phyloP scores from a whole-genome alignment of 2,329 filamentous ascomycete species.

The Fusarium secorum region DNA sequence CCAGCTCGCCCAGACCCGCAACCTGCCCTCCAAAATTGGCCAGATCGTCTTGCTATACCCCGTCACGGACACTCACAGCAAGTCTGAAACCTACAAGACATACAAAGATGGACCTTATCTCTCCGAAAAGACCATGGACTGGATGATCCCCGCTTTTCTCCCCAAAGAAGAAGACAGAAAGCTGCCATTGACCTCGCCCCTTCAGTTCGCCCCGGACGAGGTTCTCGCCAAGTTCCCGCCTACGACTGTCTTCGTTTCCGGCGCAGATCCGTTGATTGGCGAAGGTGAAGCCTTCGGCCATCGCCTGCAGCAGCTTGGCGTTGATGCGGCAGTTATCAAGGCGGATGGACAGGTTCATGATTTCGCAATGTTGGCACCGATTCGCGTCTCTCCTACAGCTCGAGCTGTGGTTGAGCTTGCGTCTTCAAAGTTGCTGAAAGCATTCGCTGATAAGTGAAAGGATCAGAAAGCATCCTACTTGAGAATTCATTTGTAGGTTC shows the following conservation, averaged over 20 bases:
- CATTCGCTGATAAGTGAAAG: background rate
- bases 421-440: background rate
- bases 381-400: slow-evolving; percentile 3
- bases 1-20: slow-evolving; percentile 4
- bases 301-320: background rate
- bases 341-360: slow-evolving; percentile 25
- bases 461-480: too few relatives aligned
- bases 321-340: slow-evolving; percentile 8
- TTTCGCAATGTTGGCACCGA: slow-evolving; percentile 9
- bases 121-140: slow-evolving; percentile 27
- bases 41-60: slow-evolving; percentile 20
- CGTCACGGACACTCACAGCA: slow-evolving; percentile 18
- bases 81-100: slow-evolving; percentile 14
- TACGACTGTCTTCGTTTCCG: slow-evolving; percentile 7
- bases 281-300: slow-evolving; percentile 21
- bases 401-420: slow-evolving; percentile 20
- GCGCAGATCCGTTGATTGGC: slow-evolving; percentile 4
- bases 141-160: slow-evolving; percentile 20
- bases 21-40: background rate
- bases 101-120: slow-evolving; percentile 23
- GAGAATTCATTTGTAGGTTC: too few relatives aligned
- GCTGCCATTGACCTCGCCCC: slow-evolving; percentile 17
- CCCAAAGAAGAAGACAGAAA: slow-evolving; percentile 3
- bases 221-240: slow-evolving; percentile 19
- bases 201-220: background rate